Evolutionary conservation across 2,329 filamentous ascomycete species (phyloP), one percentile per base, ranked within the genome.

Genomic region (Verticillium zaregamsianum): DNA sequence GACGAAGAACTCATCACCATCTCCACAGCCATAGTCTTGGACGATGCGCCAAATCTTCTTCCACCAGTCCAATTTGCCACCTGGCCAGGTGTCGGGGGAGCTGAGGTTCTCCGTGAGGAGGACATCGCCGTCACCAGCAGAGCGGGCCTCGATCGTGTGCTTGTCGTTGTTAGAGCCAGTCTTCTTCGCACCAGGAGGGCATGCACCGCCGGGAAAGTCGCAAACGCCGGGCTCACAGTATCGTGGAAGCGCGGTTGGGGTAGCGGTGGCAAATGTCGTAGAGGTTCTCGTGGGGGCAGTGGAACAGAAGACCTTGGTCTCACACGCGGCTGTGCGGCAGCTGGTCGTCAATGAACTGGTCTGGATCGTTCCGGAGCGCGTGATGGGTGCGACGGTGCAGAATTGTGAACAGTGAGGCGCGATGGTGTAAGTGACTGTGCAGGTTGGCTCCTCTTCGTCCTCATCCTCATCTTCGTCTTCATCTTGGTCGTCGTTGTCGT

Each of bases 391-490:
- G 32, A 65, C 63, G 15, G 62, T 55, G 40, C 62, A 65, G 11
- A 60, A 58, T n/a, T 62, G 63, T 8, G 63, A 64, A 56, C 63
- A 65, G 33, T 65, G 58, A 35, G 63, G 63, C 11, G 63, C 63
- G 20, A 65, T 11, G 5, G 63, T 64, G 52, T 60, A 62, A 4
- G 59, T 58, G 17, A 20, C 28, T 5, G 63, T 40, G 56, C 63
- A 65, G 3, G 62, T 64, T 2, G 63, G 12, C 35, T 55, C 56
- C 6, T 59, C 33, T 23, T 32, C 35, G 20, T 58, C 35, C 45
- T 61, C 59, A 5, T 62, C 37, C 23, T 63, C 57, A 28, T 56
- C 35, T 4, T 35, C 55, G 15, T 57, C 28, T 15, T 63, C 59
- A 17, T 55, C 5, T 35, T 52, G 39, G 25, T 59, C 57, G 25